These are phyloP conservation scores for Russula vinacea DNA, from an alignment of 768 basidiomycete species.

Conservation along the genomic window DNA sequence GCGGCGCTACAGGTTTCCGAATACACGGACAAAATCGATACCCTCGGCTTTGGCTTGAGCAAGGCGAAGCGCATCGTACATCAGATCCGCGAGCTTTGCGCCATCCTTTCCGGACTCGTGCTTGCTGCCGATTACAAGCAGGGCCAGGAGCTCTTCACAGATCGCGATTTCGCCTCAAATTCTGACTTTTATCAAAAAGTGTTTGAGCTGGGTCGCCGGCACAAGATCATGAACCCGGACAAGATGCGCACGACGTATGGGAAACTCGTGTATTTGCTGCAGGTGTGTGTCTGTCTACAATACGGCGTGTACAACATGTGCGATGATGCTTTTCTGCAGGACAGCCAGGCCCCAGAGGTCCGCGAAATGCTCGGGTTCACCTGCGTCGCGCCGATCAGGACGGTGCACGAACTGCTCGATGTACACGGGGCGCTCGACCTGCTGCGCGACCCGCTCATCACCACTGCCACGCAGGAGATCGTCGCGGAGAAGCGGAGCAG, in stretches of 20 bases:
- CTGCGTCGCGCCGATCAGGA: slow-evolving; percentile 73
- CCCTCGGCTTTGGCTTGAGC: slow-evolving; percentile 68
- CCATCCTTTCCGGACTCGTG: slow-evolving; percentile 80
- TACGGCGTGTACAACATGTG: not conserved
- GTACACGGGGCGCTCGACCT: slow-evolving; percentile 60
- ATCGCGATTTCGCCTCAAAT: slow-evolving; percentile 78
- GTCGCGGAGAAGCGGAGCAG: slow-evolving; percentile 65
- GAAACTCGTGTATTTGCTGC: slow-evolving; percentile 78
- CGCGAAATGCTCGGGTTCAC: slow-evolving; percentile 76
- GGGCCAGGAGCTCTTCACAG: slow-evolving; percentile 81
- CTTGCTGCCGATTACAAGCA: slow-evolving; percentile 83
- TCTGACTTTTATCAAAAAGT: slow-evolving; percentile 74
- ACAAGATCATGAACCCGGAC: slow-evolving; percentile 91
- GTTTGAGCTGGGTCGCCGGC: slow-evolving; percentile 79
- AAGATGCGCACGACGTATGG: slow-evolving; percentile 90
- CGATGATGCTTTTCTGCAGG: slow-evolving; percentile 44
- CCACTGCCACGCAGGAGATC: slow-evolving; percentile 79
- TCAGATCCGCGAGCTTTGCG: slow-evolving; percentile 83
- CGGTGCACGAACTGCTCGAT: slow-evolving; percentile 67
- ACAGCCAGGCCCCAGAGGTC: slow-evolving; percentile 81
- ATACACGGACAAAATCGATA: slow-evolving; percentile 89
- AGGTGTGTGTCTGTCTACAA: slow-evolving; percentile 49
- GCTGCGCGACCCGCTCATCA: slow-evolving; percentile 72
- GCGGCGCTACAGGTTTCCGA: slow-evolving; percentile 82
- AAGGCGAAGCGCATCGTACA: slow-evolving; percentile 86